Conservation (phyloP, 2,329 filamentous ascomycete species). For the Fusarium sp. region DNA sequence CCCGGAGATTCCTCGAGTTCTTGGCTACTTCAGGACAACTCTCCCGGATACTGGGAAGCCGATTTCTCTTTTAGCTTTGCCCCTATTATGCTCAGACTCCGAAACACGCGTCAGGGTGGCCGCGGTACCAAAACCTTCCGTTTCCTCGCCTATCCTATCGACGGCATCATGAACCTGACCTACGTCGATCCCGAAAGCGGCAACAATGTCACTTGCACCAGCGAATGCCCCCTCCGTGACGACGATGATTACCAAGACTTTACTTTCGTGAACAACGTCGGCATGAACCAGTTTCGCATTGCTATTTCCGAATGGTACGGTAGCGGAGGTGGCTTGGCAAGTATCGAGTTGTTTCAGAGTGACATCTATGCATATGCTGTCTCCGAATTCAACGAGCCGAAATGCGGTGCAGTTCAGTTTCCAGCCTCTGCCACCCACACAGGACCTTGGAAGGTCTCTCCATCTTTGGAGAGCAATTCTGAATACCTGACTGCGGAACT, state of each 20-base stretch:
- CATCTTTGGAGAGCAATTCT: conserved; percentile 75
- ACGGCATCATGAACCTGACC: conserved; percentile 96
- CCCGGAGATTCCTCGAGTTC: conserved; percentile 75
- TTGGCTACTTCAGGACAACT: conserved; percentile 80
- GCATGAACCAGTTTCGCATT: conserved; percentile 87
- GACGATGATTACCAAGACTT: conserved; percentile 86
- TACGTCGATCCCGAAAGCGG: conserved; percentile 82
- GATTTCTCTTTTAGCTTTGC: conserved; percentile 84
- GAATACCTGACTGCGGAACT: conserved; percentile 80
- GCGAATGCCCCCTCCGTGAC: conserved; percentile 83
- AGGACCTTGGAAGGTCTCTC: conserved; percentile 78
- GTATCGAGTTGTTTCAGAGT: conserved; percentile 87
- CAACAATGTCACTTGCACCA: conserved; percentile 77
- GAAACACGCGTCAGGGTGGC: conserved; percentile 86
- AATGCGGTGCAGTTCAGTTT: conserved; percentile 71
- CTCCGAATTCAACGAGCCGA: conserved; percentile 87
- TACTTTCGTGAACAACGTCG: conserved; percentile 85
- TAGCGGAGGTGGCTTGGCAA: conserved; percentile 82
- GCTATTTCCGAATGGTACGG: conserved; percentile 92
- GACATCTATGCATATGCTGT: conserved; percentile 88
- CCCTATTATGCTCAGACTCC: conserved; percentile 86
- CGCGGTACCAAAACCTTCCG: conserved; percentile 90
- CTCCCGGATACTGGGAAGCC: conserved; percentile 84
- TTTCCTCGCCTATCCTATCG: conserved; percentile 84
- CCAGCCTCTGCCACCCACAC: conserved; percentile 75